Percentiles rank a stretch among this genome's conserved stretches.
Conservation (phyloP, 2,329 filamentous ascomycete species). For the Lasiodiplodia sp. region DNA sequence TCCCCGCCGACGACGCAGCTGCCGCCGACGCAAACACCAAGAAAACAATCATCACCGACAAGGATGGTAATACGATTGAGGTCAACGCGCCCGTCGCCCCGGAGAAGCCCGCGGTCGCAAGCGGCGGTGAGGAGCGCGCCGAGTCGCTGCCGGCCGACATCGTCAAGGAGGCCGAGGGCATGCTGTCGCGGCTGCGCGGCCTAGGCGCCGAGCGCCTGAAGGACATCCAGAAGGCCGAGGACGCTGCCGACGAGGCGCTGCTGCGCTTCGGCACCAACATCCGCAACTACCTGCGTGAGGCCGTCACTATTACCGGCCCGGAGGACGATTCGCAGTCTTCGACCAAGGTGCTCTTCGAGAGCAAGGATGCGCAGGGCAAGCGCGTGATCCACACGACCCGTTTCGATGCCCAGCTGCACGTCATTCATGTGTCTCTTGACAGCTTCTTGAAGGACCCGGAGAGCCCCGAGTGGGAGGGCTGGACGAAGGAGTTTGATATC, state of each 20-base stretch:
- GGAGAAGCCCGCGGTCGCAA: constrained; percentile 37
- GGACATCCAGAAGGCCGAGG: constrained; percentile 89
- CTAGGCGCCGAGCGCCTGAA: constrained; percentile 85
- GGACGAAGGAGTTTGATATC: constrained; percentile 77
- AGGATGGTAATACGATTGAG: constrained; percentile 35
- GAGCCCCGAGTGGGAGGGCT: constrained; percentile 75
- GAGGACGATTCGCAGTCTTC: constrained; percentile 53
- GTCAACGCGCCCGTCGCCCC: constrained; percentile 25
- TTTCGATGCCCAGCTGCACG: constrained; percentile 94
- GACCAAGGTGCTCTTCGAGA: constrained; percentile 81
- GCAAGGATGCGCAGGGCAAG: constrained; percentile 87
- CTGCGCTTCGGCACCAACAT: constrained; percentile 91
- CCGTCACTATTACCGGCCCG: constrained; percentile 85
- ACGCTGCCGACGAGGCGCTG: constrained; percentile 94
- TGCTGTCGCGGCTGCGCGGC: constrained; percentile 76
- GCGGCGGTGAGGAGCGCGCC: constrained; percentile 45
- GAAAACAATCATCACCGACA: constrained; percentile 35
- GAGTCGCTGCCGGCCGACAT: constrained; percentile 59
- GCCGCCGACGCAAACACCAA: constrained; percentile 33
- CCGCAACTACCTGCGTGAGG: constrained; percentile 86
- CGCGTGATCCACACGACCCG: constrained; percentile 92
- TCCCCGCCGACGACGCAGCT: constrained; percentile 33
- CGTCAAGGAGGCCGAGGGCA: constrained; percentile 64
- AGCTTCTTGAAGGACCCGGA: constrained; percentile 82
- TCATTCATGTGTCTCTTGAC: constrained; percentile 85